Evolutionary conservation across 75 land plant genomes (phyloP), one percentile per base, ranked within the genome.

Genomic region (Pinus tabuliformis): DNA sequence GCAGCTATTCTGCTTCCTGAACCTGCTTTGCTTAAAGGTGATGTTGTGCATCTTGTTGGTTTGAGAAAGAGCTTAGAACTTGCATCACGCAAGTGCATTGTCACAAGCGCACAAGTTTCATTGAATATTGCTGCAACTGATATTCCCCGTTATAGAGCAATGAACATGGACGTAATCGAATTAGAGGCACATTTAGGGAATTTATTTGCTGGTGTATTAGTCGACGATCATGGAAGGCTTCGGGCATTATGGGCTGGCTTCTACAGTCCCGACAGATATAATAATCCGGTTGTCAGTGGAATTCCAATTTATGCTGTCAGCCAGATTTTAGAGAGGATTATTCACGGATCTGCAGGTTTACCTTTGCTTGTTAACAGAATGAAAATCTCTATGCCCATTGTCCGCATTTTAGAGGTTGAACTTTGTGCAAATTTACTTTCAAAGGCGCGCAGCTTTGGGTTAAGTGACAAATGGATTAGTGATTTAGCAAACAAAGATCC

Each of bases 361-460:
- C 75, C 85, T 72, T 80, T 89, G 56, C 89, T 89, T 11, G 89
- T 95, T 56, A 95, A 95, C 80, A 91, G 91, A 12, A 65, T 78
- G 12, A 82, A 84, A 74, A 86, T 87, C 73, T 86, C 83, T 37
- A 91, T 90, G 93, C 98, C 95, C 2, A 84, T 87, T 76, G 76
- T 92, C 39, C 86, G 86, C 21, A 87, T 90, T 63, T 73, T 95
- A 20, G 98, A 95, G 77, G 96, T 83, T 36, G 98, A 95, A 78
- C 92, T 95, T 62, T 91, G 89, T 82, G 90, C 95, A 8, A 95
- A 95, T 6, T 68, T 95, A 82, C 86, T 95, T 22, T 95, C 98
- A 21, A 95, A 92, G 78, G 95, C 95, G 3, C 79, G 93, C n/a
- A 92, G 95, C 81, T 95, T 92, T 77, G 98, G 98, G 1, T 77